Evolutionary conservation across 108 stramenopile species (phyloP), one percentile per base, ranked within the genome.

Genomic region (Cyclotella kingstonii): DNA sequence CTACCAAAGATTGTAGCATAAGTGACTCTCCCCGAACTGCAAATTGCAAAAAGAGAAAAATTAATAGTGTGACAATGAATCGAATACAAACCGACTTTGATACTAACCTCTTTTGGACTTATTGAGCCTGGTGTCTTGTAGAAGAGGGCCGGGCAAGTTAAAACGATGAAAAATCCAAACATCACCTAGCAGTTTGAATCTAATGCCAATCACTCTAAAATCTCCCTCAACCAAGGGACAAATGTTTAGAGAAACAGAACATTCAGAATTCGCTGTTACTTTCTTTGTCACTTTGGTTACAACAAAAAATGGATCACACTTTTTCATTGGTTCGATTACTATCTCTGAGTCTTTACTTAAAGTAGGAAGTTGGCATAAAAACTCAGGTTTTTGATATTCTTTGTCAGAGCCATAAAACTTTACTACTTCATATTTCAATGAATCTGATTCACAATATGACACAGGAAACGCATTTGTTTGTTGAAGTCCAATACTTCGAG

Each of bases 131-230:
- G 87, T 89, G 57, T 92, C 79, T 46, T 89, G 77, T 19, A 92
- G 64, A 55, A 89, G 55, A 28, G 81, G 81, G 2, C 90, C 87
- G 8, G 51, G 68, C 30, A 89, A 56, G 47, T 81, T 55, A 50
- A 89, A 88, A 35, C 70, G 72, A 70, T 93, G 88, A 56, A 81
- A 86, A 26, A 90, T 52, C 91, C 91, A 93, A 23, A 90, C 82
- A 34, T 85, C 84, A 41, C 81, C 81, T 1, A 80, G 77, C 12
- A 93, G 50, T 54, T 80, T 81, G 51, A 60, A 90, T 44, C 91
- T 79, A 44, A 90, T 59, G 45, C 88, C 91, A 40, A 90, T 30
- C 57, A 93, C 81, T 67, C 83, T 80, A 42, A 93, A 60, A 40
- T 84, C 80, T 7, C 91, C 91, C 52, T 84, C 65, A 15, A 78